Conservation (phyloP, 257 asterid genomes). For the Solanum sejunctum region DNA sequence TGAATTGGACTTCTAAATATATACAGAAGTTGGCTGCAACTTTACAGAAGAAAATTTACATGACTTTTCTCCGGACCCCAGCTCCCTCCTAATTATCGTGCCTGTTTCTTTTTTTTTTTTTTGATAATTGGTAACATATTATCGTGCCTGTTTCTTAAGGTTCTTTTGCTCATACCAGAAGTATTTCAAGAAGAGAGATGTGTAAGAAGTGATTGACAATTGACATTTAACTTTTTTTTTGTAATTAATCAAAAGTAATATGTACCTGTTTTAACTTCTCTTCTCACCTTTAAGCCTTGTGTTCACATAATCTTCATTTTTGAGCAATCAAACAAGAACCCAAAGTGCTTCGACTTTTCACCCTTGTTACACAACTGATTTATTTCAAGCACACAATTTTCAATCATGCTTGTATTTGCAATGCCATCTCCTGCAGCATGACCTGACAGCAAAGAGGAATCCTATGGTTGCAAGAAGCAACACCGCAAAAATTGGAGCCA, state of each 20-base stretch:
- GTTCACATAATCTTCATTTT: not conserved
- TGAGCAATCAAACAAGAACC: not conserved
- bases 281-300: not conserved
- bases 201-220: not conserved
- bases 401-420: constrained; percentile 12
- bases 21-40: not conserved
- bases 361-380: not conserved
- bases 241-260: not conserved
- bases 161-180: not conserved
- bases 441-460: not conserved
- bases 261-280: not conserved
- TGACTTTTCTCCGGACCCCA: not conserved
- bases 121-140: not conserved
- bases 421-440: not conserved
- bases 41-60: not conserved
- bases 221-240: not conserved
- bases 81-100: not conserved
- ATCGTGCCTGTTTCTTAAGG: not conserved
- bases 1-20: not conserved
- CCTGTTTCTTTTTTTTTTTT: not conserved
- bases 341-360: not conserved
- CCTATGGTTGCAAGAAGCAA: constrained; percentile 8
- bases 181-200: not conserved
- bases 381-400: not conserved
- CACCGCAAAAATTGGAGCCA: constrained; percentile 1